phyloP scores from a whole-genome alignment of 1,284 basidiomycete genomes.

The Puccinia coronata region DNA sequence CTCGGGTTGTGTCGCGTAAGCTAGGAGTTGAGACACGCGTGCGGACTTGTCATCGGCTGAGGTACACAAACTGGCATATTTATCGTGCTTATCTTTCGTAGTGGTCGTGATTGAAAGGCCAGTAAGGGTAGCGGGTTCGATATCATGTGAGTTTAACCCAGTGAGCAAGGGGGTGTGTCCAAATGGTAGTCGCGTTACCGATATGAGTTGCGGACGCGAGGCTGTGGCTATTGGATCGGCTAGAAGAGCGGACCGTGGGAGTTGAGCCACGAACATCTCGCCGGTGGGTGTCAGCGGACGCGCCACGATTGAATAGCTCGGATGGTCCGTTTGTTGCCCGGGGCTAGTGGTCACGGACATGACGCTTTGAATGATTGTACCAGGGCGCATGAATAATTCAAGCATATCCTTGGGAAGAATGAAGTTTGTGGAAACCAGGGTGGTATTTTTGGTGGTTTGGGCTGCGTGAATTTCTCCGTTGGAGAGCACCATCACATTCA shows the following conservation, averaged over 20 bases:
- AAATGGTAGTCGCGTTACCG: constrained; percentile 2
- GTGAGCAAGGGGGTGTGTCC: constrained; percentile 21
- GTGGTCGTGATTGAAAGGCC: constrained; percentile 6
- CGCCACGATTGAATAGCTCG: constrained; percentile 21
- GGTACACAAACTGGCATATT: constrained; percentile 1
- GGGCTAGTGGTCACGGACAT: not conserved
- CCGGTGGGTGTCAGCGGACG: constrained; percentile 15
- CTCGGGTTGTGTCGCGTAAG: constrained; percentile 6
- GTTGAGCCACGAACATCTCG: constrained; percentile 8
- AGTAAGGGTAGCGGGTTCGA: not conserved
- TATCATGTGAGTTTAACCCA: not conserved
- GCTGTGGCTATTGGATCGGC: not conserved
- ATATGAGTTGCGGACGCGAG: not conserved
- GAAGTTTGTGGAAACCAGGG: not conserved
- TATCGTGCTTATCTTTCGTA: constrained; percentile 5
- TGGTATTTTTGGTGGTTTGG: constrained; percentile 28
- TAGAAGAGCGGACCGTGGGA: constrained; percentile 7
- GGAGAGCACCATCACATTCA: constrained; percentile 19
- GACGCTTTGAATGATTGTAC: not conserved
- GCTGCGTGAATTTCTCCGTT: constrained; percentile 21
- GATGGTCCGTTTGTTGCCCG: not conserved
- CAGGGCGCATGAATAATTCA: constrained; percentile 11
- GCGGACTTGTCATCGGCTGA: not conserved
- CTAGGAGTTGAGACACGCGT: not conserved
- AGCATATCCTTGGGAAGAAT: constrained; percentile 12